These are phyloP conservation scores for Letharia columbiana DNA, from an alignment of 495 filamentous ascomycete genomes.

Conservation along the genomic window DNA sequence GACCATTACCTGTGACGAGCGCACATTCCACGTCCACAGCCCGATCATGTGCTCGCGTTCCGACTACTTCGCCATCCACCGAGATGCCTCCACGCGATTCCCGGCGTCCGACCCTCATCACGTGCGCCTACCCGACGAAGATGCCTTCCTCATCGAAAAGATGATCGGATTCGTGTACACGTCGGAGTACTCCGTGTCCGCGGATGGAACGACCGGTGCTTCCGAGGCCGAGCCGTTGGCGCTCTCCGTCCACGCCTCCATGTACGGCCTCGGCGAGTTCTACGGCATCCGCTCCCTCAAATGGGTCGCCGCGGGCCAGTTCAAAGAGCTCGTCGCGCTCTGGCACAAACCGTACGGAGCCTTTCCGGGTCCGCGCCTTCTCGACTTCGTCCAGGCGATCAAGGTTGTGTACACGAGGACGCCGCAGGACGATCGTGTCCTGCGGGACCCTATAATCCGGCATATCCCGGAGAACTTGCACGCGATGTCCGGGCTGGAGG, in stretches of 20 bases:
- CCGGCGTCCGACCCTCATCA: background rate
- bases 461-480: too few species aligned
- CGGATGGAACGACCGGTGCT: background rate
- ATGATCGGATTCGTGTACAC: background rate
- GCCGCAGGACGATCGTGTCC: too few species aligned
- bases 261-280: background rate
- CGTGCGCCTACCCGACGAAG: background rate
- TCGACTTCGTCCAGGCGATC: too few species aligned
- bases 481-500: too few species aligned
- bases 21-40: constrained; percentile 11
- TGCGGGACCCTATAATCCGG: too few species aligned
- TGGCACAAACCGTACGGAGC: too few species aligned
- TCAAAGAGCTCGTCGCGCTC: background rate
- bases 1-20: background rate
- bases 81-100: background rate
- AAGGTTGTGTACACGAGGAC: too few species aligned
- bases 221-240: background rate
- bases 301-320: background rate
- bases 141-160: background rate
- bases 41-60: constrained; percentile 8
- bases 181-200: background rate
- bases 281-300: background rate
- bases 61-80: background rate
- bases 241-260: background rate
- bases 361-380: too few species aligned